phyloP scores from a whole-genome alignment of 306 rosid genomes.

The Rosa rugosa region DNA sequence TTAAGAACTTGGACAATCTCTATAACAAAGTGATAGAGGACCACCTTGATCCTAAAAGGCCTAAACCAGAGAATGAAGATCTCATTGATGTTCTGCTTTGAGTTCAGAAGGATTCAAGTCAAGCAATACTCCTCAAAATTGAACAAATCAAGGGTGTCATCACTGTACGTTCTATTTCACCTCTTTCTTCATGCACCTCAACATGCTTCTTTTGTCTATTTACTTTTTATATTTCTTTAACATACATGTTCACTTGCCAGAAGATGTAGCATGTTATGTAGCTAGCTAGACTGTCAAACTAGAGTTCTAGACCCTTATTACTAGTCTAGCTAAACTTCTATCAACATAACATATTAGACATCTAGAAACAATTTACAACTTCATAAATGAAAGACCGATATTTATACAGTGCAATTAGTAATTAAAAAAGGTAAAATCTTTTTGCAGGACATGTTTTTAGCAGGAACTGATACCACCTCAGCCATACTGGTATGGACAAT shows the following conservation, averaged over 20 bases:
- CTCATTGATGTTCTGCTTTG: conserved; percentile 42
- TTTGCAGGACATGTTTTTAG: conserved; percentile 28
- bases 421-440: too few relatives aligned
- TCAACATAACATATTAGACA: too few relatives aligned
- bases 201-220: too few relatives aligned
- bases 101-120: conserved; percentile 37
- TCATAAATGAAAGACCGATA: too few relatives aligned
- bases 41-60: conserved; percentile 17
- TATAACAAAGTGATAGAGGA: conserved; percentile 44
- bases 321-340: too few relatives aligned
- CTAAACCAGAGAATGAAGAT: conserved; percentile 27
- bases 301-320: too few relatives aligned
- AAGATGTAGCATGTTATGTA: too few relatives aligned
- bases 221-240: too few relatives aligned
- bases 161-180: conserved; percentile 16
- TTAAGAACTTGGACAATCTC: conserved; percentile 29
- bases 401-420: neutral
- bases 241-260: too few relatives aligned
- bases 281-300: too few relatives aligned
- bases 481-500: conserved; percentile 26
- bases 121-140: conserved; percentile 8
- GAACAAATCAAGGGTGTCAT: conserved; percentile 38
- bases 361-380: too few relatives aligned
- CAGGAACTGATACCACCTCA: conserved; percentile 27
- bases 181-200: too few relatives aligned